These are phyloP conservation scores for Closterium sp. DNA, from an alignment of 139 green algal species.

Conservation along the genomic window DNA sequence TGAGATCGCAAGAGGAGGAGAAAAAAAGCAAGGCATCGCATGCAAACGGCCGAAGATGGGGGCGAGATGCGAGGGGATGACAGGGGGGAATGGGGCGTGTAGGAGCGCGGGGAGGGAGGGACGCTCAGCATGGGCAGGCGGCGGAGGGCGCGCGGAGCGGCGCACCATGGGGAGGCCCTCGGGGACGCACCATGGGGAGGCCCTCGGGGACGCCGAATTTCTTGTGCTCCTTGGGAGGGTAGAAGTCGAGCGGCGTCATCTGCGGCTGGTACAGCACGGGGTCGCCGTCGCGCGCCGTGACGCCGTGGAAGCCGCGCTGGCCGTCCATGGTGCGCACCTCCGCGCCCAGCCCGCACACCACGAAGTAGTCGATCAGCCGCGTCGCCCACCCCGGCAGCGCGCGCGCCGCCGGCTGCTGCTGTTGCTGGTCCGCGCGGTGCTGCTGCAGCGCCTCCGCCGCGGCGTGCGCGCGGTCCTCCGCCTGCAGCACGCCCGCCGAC, in stretches of 20 bases:
- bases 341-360: constrained; percentile 36
- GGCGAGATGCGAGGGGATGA: no score
- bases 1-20: not conserved
- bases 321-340: constrained; percentile 25
- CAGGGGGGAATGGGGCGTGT: no score
- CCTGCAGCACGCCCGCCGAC: not conserved
- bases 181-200: constrained; percentile 14
- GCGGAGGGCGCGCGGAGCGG: not conserved
- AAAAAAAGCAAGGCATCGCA: no score
- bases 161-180: not conserved
- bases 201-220: constrained; percentile 3
- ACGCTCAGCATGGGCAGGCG: not conserved
- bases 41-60: no score
- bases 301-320: constrained; percentile 17
- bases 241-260: constrained; percentile 9
- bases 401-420: not conserved
- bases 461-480: not conserved
- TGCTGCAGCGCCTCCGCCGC: not conserved
- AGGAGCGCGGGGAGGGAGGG: no score
- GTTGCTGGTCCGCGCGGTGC: not conserved
- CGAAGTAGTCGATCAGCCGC: constrained; percentile 42
- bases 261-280: constrained; percentile 9
- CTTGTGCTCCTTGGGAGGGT: constrained; percentile 18
- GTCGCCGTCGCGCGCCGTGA: not conserved
- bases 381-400: constrained; percentile 11